Percentiles rank a stretch among this genome's conserved stretches.
These are phyloP conservation scores for Podospora sp. DNA, from an alignment of 495 filamentous ascomycete genomes.

Conservation along the genomic window DNA sequence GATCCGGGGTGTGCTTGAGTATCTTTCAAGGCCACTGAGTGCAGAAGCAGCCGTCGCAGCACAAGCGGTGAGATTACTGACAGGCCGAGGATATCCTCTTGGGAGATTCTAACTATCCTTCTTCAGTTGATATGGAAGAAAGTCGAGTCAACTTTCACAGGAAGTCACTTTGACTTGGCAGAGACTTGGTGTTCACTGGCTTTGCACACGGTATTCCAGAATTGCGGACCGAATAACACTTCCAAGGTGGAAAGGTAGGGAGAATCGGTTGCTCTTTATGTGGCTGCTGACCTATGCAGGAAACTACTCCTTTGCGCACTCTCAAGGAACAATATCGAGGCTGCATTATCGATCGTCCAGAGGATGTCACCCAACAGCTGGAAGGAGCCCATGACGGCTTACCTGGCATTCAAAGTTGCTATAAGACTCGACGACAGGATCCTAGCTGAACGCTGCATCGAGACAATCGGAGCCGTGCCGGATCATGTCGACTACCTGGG, in stretches of 20 bases:
- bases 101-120: neutral
- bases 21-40: conserved; percentile 42
- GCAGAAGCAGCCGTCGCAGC: conserved; percentile 66
- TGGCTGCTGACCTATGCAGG: conserved; percentile 47
- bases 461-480: conserved; percentile 49
- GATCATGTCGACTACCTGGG: conserved; percentile 65
- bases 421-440: conserved; percentile 59
- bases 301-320: conserved; percentile 72
- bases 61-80: conserved; percentile 59
- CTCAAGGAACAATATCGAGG: conserved; percentile 52
- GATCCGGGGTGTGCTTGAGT: conserved; percentile 25
- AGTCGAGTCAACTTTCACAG: conserved; percentile 59
- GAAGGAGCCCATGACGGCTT: conserved; percentile 65
- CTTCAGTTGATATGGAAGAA: conserved; percentile 77
- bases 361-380: conserved; percentile 60
- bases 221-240: conserved; percentile 62
- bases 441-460: conserved; percentile 61
- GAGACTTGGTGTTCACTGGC: conserved; percentile 74
- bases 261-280: neutral
- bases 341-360: conserved; percentile 57
- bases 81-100: neutral
- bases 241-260: conserved; percentile 64
- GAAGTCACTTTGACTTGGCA: conserved; percentile 55
- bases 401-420: conserved; percentile 75
- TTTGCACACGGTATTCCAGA: conserved; percentile 65